Conservation (phyloP, 2,329 filamentous ascomycete genomes). For the Hypoxylon sp. region DNA sequence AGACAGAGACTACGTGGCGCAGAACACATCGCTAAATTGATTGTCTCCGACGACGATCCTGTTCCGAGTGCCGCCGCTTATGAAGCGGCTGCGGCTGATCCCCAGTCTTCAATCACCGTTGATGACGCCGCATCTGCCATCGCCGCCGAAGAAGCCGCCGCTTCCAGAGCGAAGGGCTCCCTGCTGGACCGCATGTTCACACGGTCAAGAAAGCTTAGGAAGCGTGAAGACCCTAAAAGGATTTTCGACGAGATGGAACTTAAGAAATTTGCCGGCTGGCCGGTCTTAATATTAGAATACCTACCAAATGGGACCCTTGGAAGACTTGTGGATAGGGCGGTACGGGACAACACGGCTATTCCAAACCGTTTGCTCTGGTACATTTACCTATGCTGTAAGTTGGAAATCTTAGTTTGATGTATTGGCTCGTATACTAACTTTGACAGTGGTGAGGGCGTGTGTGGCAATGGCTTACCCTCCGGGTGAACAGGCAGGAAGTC, state of each 20-base stretch:
- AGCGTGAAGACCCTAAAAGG: not conserved
- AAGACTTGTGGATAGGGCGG: conserved; percentile 7
- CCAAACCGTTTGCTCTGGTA: conserved; percentile 31
- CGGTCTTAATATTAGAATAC: conserved; percentile 21
- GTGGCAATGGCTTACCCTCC: conserved; percentile 13
- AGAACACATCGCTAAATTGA: conserved; percentile 14
- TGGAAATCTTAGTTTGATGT: no score
- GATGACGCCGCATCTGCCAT: no score
- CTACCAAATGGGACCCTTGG: conserved; percentile 17
- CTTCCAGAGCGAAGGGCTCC: not conserved
- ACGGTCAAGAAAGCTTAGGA: not conserved
- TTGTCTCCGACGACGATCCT: not conserved
- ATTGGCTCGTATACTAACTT: not conserved
- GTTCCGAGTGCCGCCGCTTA: not conserved
- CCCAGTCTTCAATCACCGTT: no score
- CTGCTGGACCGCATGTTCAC: not conserved
- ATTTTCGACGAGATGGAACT: conserved; percentile 11
- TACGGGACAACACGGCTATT: not conserved
- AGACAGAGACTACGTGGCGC: not conserved
- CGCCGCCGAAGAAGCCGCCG: no score
- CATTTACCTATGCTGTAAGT: conserved; percentile 33
- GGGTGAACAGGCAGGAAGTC: not conserved
- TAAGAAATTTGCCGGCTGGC: not conserved
- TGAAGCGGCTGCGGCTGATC: no score
- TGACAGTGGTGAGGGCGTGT: conserved; percentile 23